These are phyloP conservation scores for Prinsepia uniflora DNA, from an alignment of 306 rosid species.

Conservation along the genomic window DNA sequence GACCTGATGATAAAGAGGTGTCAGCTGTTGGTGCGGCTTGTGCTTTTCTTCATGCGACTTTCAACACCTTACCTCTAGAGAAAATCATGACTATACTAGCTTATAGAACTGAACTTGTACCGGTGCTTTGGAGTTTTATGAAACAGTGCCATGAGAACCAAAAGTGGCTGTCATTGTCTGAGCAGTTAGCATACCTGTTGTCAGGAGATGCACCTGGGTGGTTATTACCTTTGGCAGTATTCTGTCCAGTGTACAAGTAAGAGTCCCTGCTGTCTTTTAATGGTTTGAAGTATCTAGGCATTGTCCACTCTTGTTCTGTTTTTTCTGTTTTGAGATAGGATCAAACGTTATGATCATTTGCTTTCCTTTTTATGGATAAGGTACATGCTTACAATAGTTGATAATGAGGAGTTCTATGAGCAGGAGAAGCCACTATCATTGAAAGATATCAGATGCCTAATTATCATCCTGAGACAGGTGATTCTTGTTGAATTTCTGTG, in stretches of 20 bases:
- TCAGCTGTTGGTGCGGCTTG: slow-evolving; percentile 88
- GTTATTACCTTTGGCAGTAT: slow-evolving; percentile 89
- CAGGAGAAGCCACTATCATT: slow-evolving; percentile 88
- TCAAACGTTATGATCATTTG: slow-evolving; percentile 1
- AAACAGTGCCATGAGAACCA: slow-evolving; percentile 83
- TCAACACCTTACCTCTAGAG: slow-evolving; percentile 76
- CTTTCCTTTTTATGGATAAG: slow-evolving; percentile 42
- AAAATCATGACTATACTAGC: slow-evolving; percentile 90
- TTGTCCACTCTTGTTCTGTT: slow-evolving; percentile 9
- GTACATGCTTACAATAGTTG: slow-evolving; percentile 92
- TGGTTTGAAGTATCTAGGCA: slow-evolving; percentile 10
- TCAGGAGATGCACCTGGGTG: slow-evolving; percentile 95
- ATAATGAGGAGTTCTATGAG: slow-evolving; percentile 93
- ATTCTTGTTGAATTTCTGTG: slow-evolving; percentile 24
- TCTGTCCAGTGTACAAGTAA: slow-evolving; percentile 98
- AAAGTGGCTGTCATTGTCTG: slow-evolving; percentile 78
- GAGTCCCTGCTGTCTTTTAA: slow-evolving; percentile 12
- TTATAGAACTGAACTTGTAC: slow-evolving; percentile 90
- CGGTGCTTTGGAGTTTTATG: slow-evolving; percentile 91
- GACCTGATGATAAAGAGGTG: slow-evolving; percentile 71
- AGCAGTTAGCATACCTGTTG: slow-evolving; percentile 53
- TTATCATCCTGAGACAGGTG: slow-evolving; percentile 90
- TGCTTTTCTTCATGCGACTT: slow-evolving; percentile 78
- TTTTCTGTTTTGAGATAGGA: slow-evolving; percentile 24
- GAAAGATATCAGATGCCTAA: slow-evolving; percentile 76